A percentile compares a stretch with the other conserved stretches of the same genome.
Conservation (phyloP, 2,329 filamentous ascomycete genomes). For the Drechslerella dactyloides region DNA sequence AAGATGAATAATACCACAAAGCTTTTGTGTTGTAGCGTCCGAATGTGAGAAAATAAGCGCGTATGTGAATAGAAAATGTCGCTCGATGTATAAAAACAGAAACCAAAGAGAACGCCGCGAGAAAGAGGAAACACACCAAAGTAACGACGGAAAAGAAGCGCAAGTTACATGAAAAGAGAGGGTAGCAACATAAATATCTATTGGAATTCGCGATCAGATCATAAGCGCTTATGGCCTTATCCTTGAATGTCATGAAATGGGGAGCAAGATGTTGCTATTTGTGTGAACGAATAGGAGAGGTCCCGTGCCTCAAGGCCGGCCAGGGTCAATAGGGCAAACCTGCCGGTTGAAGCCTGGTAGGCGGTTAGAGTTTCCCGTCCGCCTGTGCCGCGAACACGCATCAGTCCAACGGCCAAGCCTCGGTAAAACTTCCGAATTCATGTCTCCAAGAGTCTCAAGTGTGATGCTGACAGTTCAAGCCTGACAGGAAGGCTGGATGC, state of each 20-base stretch:
- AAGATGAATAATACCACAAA: slow-evolving; percentile 31
- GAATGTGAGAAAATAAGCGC: too few species aligned
- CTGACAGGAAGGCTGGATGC: background rate
- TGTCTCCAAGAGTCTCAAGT: too few species aligned
- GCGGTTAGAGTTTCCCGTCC: slow-evolving; percentile 15
- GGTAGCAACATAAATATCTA: slow-evolving; percentile 9
- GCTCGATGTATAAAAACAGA: background rate
- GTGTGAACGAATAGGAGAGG: slow-evolving; percentile 33
- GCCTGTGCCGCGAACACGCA: slow-evolving; percentile 47
- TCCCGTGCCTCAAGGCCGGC: background rate
- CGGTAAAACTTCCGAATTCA: slow-evolving; percentile 2
- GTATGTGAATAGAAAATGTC: slow-evolving; percentile 2
- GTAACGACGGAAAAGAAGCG: background rate
- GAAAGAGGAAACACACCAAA: slow-evolving; percentile 11
- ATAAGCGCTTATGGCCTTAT: slow-evolving; percentile 20
- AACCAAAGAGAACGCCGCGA: slow-evolving; percentile 8
- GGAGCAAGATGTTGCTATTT: slow-evolving; percentile 40
- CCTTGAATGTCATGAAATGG: slow-evolving; percentile 20
- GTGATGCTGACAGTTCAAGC: too few species aligned
- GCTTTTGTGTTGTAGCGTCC: slow-evolving; percentile 36
- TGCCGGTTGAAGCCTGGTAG: slow-evolving; percentile 21
- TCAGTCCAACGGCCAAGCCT: slow-evolving; percentile 8
- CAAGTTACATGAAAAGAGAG: slow-evolving; percentile 22
- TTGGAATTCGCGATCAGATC: slow-evolving; percentile 11
- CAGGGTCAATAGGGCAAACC: slow-evolving; percentile 25